Conservation (phyloP, 257 asterid species). For the Primulina huaijiensis region DNA sequence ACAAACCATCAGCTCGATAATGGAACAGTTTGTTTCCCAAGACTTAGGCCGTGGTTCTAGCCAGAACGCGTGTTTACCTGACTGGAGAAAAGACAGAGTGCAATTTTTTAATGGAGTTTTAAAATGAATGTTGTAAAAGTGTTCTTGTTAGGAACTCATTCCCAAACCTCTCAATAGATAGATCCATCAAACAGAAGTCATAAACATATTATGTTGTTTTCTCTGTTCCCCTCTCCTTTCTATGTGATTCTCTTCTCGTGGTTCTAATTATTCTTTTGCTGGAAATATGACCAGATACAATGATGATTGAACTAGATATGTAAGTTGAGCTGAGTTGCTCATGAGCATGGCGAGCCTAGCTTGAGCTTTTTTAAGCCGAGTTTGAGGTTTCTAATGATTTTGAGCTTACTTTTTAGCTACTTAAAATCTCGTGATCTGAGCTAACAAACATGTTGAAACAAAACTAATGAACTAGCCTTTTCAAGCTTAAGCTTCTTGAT, state of each 20-base stretch:
- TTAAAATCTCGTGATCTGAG: neutral
- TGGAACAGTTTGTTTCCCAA: neutral
- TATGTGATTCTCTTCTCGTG: constrained; percentile 2
- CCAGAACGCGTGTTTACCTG: neutral
- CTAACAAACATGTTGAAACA: neutral
- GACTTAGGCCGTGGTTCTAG: neutral
- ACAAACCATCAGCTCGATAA: neutral
- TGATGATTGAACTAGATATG: neutral
- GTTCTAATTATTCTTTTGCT: constrained; percentile 12
- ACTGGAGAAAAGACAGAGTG: neutral
- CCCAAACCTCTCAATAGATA: neutral
- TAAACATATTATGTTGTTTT: neutral
- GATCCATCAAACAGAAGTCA: constrained; percentile 4
- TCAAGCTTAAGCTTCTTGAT: neutral
- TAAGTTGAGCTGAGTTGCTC: neutral
- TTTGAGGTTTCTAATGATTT: neutral
- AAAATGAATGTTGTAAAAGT: neutral
- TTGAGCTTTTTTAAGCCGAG: neutral
- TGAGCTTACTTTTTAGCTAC: neutral
- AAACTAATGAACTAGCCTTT: too few relatives aligned
- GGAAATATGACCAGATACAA: constrained; percentile 15
- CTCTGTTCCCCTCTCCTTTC: constrained; percentile 10
- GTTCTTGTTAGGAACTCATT: neutral
- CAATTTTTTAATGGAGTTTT: neutral
- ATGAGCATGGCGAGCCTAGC: neutral